These are phyloP conservation scores for Dothidotthia symphoricarpi DNA, from an alignment of 2,329 filamentous ascomycete species.

Conservation along the genomic window DNA sequence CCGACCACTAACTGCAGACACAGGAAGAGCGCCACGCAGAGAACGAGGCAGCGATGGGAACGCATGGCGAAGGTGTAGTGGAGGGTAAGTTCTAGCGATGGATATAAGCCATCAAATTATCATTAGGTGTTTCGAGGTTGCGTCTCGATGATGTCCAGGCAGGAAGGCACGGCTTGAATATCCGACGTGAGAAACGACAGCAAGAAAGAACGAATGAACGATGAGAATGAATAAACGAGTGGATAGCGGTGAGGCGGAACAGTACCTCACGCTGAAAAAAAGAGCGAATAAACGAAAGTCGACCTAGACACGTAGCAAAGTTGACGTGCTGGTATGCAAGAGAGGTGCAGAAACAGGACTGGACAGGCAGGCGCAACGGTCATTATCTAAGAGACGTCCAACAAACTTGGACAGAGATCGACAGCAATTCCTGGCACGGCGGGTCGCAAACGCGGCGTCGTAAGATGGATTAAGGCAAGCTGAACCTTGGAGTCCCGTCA, in stretches of 20 bases:
- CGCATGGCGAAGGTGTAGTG: constrained; percentile 26
- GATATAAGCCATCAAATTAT: constrained; percentile 27
- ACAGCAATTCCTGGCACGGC: constrained; percentile 7
- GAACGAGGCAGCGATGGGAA: constrained; percentile 23
- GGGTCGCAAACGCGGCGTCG: constrained; percentile 5
- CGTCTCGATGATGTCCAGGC: too few species aligned
- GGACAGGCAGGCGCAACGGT: constrained; percentile 9
- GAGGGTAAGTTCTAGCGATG: constrained; percentile 11
- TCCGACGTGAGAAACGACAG: too few species aligned
- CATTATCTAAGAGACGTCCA: neutral
- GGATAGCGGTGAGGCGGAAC: neutral
- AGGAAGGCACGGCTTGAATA: too few species aligned
- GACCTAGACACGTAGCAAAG: constrained; percentile 23
- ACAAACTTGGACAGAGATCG: neutral
- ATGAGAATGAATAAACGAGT: too few species aligned
- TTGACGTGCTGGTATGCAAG: constrained; percentile 23
- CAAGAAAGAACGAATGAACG: too few species aligned
- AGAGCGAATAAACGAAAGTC: constrained; percentile 25
- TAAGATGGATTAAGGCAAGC: constrained; percentile 11
- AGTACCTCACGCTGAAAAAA: neutral
- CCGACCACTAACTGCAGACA: constrained; percentile 25
- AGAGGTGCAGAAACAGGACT: constrained; percentile 23
- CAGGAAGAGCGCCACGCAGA: constrained; percentile 27
- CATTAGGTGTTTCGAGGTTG: constrained; percentile 12
- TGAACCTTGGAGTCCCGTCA: constrained; percentile 14